Base-by-base conservation (phyloP, 1,284 basidiomycete genomes). In the Ganoderma resinaceum region DNA sequence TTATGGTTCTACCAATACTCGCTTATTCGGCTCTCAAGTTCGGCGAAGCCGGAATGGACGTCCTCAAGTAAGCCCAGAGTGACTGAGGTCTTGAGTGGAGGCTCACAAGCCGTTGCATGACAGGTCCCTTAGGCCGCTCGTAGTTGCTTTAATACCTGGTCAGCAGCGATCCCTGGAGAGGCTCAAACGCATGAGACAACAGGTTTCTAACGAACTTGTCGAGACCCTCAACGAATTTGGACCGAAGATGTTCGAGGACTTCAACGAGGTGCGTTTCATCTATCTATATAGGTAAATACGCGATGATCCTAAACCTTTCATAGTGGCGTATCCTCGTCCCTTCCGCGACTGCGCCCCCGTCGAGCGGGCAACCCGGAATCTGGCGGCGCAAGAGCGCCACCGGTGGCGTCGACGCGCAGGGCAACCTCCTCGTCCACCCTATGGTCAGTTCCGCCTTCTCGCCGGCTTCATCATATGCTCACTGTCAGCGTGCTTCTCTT, bases 21-120 rank as follows among this genome's bases (percentile, higher is more conserved):
- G 97, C 95, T 62, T 96, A 95, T 78, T 96, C 96, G 9, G 95
- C 97, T 12, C 87, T 99, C 71, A 99, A 99, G 81, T 99, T 99
- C 78, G 97, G 97, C 59, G 98, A 99, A 81, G 98, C 97, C 23
- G 98, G 98, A 43, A 93, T 99, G 89, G 98, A 99, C 78, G 96
- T 99, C 42, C 87, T 98, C 73, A 99, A 99, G 95, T 98, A 71
- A 73, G 86, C 76, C n/a, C 70, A 81, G 84, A 65, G 78, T 85
- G 84, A 79, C 83, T 52, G 55, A 43, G 61, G 62, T 52, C 60
- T 73, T 58, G 62, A 58, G 58, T 38, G 23, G 38, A 38, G 38
- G 26, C 58, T 66, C 42, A 71, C 55, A 26, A 14, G 65, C 62
- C 53, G 38, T 67, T 26, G 72, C 38, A 62, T 68, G 67, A 62